Base-by-base conservation (phyloP, 768 basidiomycete genomes). In the Lactifluus pinguis region DNA sequence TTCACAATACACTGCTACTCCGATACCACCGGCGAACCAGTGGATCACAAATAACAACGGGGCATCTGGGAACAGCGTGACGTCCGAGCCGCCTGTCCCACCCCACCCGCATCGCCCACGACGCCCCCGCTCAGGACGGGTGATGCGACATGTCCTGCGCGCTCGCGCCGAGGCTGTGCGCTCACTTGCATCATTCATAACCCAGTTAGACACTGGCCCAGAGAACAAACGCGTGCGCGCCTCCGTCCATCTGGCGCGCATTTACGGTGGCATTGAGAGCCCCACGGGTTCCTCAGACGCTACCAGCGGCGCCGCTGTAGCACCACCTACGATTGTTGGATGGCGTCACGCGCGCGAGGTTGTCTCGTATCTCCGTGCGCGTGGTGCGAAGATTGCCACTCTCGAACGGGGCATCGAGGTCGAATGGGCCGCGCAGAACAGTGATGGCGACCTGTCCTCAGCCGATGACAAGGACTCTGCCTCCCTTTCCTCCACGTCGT, bases 91-190 rank as follows among this genome's bases (percentile, higher is more conserved):
- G 1, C 66, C 63, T 19, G 66, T 47, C 8, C 47, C 60, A 10
- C 50, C 55, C 5, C 55, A 48, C 39, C 64, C 67, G 54, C 69
- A 71, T 60, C 63, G 68, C 34, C 64, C 68, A 51, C 74, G 72
- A 34, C 73, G 81, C 25, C 85, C 92, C 1, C 86, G 92, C 10
- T 86, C 91, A 9, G 84, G 91, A 49, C 82, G 85, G 49, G 83
- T 97, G 60, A 85, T 98, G 67, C 88, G 91, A 19, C 92, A 97
- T 73, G 89, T 97, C 59, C 77, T 98, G 54, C 81, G 89, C 17
- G 86, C 89, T 29, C 86, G 95, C n/a, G 80, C 85, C 5, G 85
- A 92, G 70, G 92, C 93, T 15, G 81, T 86, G 39, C 83, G 84
- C 61, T 83, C 85, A 6, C 80, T 98, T 17, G 85, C 86, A 17